Percentiles rank a stretch among this genome's conserved stretches.
These are phyloP conservation scores for Penicillium sp. DNA, from an alignment of 2,329 filamentous ascomycete genomes.

Conservation along the genomic window DNA sequence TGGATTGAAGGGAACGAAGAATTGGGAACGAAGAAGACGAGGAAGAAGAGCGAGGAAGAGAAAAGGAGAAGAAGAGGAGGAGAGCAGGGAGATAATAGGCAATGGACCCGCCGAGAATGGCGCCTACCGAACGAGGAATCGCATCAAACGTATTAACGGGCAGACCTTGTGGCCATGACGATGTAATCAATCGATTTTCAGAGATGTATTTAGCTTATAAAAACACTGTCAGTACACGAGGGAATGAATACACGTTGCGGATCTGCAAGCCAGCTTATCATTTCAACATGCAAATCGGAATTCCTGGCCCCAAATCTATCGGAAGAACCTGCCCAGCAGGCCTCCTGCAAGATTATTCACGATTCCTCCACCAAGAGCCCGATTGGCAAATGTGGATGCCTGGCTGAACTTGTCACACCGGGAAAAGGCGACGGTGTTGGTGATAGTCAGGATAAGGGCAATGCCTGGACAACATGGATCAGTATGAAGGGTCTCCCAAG, in stretches of 20 bases:
- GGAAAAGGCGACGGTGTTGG: conserved; percentile 59
- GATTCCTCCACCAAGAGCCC: conserved; percentile 60
- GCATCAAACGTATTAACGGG: neutral
- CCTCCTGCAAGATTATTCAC: conserved; percentile 62
- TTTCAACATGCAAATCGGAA: neutral
- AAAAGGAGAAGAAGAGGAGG: neutral
- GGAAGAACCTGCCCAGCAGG: conserved; percentile 62
- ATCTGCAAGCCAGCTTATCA: neutral
- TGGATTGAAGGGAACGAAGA: neutral
- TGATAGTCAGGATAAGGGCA: conserved; percentile 57
- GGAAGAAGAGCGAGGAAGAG: neutral
- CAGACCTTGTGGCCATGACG: neutral
- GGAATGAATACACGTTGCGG: conserved; percentile 3
- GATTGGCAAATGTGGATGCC: conserved; percentile 63
- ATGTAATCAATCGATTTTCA: neutral
- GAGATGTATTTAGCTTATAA: conserved; percentile 1
- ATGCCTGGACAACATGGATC: conserved; percentile 46
- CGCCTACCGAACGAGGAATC: neutral
- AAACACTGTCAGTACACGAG: neutral
- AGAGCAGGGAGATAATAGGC: no score
- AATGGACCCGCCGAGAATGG: neutral
- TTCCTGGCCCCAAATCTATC: conserved; percentile 35
- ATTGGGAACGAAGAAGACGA: neutral
- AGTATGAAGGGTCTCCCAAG: no score
- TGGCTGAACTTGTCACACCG: conserved; percentile 61